Percentiles rank a stretch among this genome's conserved stretches.
Evolutionary conservation across 257 asterid genomes (phyloP).

Genomic region (Solanum neorickii): DNA sequence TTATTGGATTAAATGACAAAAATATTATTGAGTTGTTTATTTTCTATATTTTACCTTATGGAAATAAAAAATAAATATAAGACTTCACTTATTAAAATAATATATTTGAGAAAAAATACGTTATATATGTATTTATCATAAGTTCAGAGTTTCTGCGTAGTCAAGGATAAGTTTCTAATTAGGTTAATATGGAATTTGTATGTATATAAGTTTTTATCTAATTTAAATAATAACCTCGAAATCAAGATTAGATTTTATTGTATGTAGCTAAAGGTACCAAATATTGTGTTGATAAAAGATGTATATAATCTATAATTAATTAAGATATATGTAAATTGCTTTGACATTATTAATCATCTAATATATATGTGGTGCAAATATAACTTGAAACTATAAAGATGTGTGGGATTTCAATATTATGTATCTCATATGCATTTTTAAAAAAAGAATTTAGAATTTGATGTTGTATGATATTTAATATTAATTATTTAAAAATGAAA

Average conservation of each 20-base stretch:
- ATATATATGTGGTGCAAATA: too few relatives aligned
- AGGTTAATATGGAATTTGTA: neutral
- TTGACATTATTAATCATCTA: too few relatives aligned
- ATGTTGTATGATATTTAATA: too few relatives aligned
- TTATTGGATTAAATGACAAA: neutral
- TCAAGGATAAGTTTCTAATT: neutral
- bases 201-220: neutral
- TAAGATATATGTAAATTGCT: too few relatives aligned
- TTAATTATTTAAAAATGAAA: too few relatives aligned
- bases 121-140: too few relatives aligned
- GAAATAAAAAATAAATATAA: neutral
- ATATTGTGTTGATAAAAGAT: neutral
- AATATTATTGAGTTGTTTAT: neutral
- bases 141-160: neutral
- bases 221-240: neutral
- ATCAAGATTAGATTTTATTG: neutral
- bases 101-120: neutral
- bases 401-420: too few relatives aligned
- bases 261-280: neutral
- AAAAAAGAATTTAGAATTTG: too few relatives aligned
- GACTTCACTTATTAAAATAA: too few relatives aligned
- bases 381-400: too few relatives aligned
- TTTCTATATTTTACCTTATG: neutral
- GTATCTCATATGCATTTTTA: neutral
- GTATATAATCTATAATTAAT: too few relatives aligned